A percentile compares a stretch with the other conserved stretches of the same genome.
These are phyloP conservation scores for Aspergillus thermomutatus DNA, from an alignment of 2,329 filamentous ascomycete genomes.

Conservation along the genomic window DNA sequence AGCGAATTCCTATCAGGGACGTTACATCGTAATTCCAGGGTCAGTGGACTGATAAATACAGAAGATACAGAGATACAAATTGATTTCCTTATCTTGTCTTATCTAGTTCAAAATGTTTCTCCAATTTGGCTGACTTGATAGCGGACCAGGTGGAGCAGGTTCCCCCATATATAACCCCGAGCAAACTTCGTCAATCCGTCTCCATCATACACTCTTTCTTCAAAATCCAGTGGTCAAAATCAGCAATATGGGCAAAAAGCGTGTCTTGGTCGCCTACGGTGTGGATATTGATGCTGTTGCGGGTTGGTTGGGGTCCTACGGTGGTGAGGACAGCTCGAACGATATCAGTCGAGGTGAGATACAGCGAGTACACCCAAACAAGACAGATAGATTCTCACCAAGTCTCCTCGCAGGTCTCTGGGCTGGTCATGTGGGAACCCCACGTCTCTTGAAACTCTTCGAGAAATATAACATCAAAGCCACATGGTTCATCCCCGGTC, in stretches of 20 bases:
- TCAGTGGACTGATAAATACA: not conserved
- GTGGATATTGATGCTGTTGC: slow-evolving; percentile 75
- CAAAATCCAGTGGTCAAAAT: not conserved
- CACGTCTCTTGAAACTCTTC: slow-evolving; percentile 67
- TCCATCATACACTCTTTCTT: not conserved
- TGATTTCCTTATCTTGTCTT: not conserved
- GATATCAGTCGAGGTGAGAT: slow-evolving; percentile 66
- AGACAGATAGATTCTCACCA: not conserved
- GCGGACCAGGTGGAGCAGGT: not conserved
- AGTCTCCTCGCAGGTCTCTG: slow-evolving; percentile 50
- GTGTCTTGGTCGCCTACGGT: slow-evolving; percentile 59
- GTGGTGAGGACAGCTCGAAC: slow-evolving; percentile 67
- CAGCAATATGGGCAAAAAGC: slow-evolving; percentile 41
- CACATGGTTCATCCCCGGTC: slow-evolving; percentile 64
- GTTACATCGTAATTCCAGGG: not conserved
- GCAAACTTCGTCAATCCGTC: not conserved
- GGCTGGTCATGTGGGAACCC: slow-evolving; percentile 64
- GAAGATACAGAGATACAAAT: not conserved
- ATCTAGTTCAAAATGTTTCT: not conserved
- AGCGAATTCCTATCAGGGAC: too few species aligned
- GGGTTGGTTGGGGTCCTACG: slow-evolving; percentile 73
- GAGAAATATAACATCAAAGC: slow-evolving; percentile 70
- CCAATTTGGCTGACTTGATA: not conserved
- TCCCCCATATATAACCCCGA: not conserved
- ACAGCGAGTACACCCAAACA: not conserved